A percentile compares a stretch with the other conserved stretches of the same genome.
Evolutionary conservation across 2,329 filamentous ascomycete genomes (phyloP).

Genomic region (Salinomyces thailandicus): DNA sequence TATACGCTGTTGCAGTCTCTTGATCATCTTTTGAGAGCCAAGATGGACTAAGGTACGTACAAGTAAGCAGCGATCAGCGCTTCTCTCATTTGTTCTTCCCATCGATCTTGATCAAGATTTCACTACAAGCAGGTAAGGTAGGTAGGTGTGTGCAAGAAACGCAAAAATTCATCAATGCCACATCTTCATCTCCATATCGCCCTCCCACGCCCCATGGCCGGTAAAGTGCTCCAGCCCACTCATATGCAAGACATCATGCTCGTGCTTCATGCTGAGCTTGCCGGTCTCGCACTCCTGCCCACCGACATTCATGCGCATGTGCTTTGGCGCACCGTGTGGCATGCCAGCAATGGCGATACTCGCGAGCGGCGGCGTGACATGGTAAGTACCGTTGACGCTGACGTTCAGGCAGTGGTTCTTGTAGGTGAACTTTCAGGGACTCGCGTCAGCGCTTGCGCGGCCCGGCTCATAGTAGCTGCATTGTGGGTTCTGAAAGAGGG

Average conservation of each 20-base stretch:
- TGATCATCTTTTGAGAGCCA: no score
- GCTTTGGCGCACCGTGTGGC: constrained; percentile 6
- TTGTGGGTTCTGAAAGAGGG: background rate
- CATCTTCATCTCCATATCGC: constrained; percentile 5
- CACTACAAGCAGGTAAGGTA: no score
- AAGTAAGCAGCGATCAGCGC: no score
- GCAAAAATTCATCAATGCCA: no score
- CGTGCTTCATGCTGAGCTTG: constrained; percentile 1
- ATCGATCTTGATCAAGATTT: no score
- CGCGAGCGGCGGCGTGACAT: constrained; percentile 14
- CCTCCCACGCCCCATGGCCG: constrained; percentile 9
- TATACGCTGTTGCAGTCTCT: no score
- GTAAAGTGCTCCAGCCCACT: constrained; percentile 10
- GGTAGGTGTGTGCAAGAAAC: no score
- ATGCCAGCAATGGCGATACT: constrained; percentile 22
- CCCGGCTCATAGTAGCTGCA: no score
- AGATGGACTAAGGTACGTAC: no score
- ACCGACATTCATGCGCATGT: constrained; percentile 7
- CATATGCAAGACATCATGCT: constrained; percentile 6
- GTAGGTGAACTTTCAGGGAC: constrained; percentile 10
- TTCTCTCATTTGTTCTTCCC: no score
- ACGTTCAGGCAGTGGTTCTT: constrained; percentile 13
- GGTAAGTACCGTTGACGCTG: constrained; percentile 14
- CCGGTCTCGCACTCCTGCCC: constrained; percentile 6
- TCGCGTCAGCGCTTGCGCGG: background rate